Evolutionary conservation across 179 eudicot genomes (phyloP), one percentile per base, ranked within the genome.

Genomic region (Sideroxylon spinosum): DNA sequence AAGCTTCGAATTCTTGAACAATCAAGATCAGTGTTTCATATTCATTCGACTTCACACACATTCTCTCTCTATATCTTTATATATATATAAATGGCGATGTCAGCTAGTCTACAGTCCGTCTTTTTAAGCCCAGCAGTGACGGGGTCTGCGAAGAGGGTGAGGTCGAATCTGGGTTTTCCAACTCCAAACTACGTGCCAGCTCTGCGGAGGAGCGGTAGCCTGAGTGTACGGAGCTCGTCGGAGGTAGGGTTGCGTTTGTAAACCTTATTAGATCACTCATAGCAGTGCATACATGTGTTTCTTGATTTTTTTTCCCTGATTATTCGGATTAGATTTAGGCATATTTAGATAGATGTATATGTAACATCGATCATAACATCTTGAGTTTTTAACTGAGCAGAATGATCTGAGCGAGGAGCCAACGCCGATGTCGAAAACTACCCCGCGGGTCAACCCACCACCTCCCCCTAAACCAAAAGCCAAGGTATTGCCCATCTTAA

Each of bases 181-280:
- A 81, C 74, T 37, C 44, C 44, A 3, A 1, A 37, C 44, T 61
- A 62, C 14, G 37, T 50, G 48, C 73, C 83, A 2, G 78, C 60
- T 6, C 52, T 74, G 26, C 74, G 63, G 26, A 84, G 53, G 76
- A 84, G 37, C 19, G 78, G 66, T 19, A 69, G 62, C 48, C 9
- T 85, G 28, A 78, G 32, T 59, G 86, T 89, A 2, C 82, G 78
- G 68, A 84, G 90, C 82, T 80, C 82, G 86, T 80, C 87, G 0
- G 74, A 82, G 87, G 84, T 85, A 65, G 8, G 46, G 4, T 0
- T 48, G 16, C 32, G 16, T 0, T 0, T 20, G 1, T 6, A 8
- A 2, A 63, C 37, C 16, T 10, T 7, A 0, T 10, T 7, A 0
- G 14, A 11, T 52, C 16, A 52, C 3, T 9, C n/a, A n/a, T n/a